Conservation (phyloP, 176 grass and related monocot genomes). For the Tillandsia leiboldiana region DNA sequence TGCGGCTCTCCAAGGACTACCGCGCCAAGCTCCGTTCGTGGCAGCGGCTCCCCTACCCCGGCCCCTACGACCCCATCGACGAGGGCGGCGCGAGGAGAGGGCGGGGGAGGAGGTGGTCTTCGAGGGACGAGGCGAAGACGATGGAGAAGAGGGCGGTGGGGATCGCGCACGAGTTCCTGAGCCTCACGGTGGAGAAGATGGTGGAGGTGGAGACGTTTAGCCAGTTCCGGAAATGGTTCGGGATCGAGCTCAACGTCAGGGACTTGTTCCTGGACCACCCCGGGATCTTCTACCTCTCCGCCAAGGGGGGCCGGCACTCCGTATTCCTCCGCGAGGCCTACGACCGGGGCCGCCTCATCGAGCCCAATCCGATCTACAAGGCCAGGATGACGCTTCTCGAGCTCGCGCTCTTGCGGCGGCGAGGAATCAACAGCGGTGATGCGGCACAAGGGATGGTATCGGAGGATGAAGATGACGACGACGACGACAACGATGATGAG, state of each 20-base stretch:
- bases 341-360: conserved; percentile 43
- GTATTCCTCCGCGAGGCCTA: conserved; percentile 82
- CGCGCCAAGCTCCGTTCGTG: neutral
- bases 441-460: neutral
- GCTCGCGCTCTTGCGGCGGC: conserved; percentile 60
- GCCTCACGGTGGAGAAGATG: conserved; percentile 85
- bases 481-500: neutral
- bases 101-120: conserved; percentile 14
- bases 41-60: neutral
- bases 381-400: conserved; percentile 57
- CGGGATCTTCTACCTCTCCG: conserved; percentile 81
- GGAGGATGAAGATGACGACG: neutral
- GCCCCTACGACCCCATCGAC: conserved; percentile 12
- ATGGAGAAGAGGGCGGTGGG: conserved; percentile 89
- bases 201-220: conserved; percentile 92
- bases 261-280: conserved; percentile 90
- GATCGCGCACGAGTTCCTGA: conserved; percentile 79
- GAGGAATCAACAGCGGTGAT: conserved; percentile 22
- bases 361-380: conserved; percentile 63
- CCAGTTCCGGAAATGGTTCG: conserved; percentile 79
- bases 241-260: conserved; percentile 71
- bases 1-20: conserved; percentile 1
- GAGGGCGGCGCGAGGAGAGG: conserved; percentile 29
- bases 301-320: conserved; percentile 54
- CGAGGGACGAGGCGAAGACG: conserved; percentile 21